Evolutionary conservation across 768 basidiomycete species (phyloP).

Genomic region (Nevesoporus exiguus): DNA sequence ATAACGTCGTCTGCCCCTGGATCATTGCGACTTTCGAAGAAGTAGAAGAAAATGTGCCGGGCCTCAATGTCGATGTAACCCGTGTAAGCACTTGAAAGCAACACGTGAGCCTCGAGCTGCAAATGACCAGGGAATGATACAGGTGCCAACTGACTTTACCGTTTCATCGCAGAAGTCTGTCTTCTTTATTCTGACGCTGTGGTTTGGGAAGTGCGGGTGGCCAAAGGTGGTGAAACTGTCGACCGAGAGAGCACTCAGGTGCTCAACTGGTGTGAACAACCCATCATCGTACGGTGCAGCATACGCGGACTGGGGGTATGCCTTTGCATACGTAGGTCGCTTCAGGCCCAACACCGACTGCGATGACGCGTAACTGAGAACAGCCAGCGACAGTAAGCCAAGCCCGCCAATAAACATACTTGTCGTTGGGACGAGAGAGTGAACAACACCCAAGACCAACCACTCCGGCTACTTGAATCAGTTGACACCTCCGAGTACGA

Average conservation of each 20-base stretch:
- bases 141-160: conserved; percentile 30
- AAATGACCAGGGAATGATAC: not conserved
- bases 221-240: conserved; percentile 36
- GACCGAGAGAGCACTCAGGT: conserved; percentile 27
- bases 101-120: not conserved
- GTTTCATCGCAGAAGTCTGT: conserved; percentile 39
- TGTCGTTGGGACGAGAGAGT: not conserved
- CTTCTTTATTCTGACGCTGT: conserved; percentile 42
- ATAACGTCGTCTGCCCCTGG: conserved; percentile 58
- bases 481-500: too few species aligned
- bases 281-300: conserved; percentile 26
- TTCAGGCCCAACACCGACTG: conserved; percentile 20
- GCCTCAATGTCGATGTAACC: conserved; percentile 68
- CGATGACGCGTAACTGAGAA: conserved; percentile 13
- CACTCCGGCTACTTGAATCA: conserved; percentile 2
- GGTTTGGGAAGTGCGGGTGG: conserved; percentile 44
- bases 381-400: conserved; percentile 16
- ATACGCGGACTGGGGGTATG: conserved; percentile 3
- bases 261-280: conserved; percentile 34
- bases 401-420: conserved; percentile 7
- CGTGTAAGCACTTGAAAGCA: conserved; percentile 46
- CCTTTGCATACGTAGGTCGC: not conserved
- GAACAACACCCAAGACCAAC: not conserved
- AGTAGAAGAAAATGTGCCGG: conserved; percentile 69
- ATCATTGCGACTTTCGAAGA: conserved; percentile 65